These are phyloP conservation scores for Candida coquimbonensis DNA, from an alignment of 805 yeast genomes.

Conservation along the genomic window DNA sequence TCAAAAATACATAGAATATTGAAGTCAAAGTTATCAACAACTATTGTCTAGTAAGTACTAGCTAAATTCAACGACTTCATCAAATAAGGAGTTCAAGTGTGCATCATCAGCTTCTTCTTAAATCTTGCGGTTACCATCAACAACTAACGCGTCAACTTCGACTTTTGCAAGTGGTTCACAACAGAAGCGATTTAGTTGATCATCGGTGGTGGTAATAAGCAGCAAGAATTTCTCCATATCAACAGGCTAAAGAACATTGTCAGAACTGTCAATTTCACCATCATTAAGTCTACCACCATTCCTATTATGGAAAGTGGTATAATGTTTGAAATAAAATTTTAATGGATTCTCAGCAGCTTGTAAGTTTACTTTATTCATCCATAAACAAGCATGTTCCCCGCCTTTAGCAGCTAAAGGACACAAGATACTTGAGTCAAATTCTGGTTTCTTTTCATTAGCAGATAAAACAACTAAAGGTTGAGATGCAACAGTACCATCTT, in stretches of 20 bases:
- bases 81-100: no score
- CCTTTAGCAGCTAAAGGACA: not conserved
- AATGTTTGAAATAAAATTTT: constrained; percentile 4
- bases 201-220: no score
- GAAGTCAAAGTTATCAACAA: no score
- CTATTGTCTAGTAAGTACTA: no score
- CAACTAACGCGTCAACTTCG: no score
- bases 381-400: constrained; percentile 1
- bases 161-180: no score
- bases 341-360: not conserved
- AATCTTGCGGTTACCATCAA: no score
- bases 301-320: not conserved
- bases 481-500: not conserved
- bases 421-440: not conserved
- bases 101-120: no score
- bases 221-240: not conserved
- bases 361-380: constrained; percentile 2
- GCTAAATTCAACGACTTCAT: no score
- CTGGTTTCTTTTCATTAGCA: not conserved
- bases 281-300: not conserved
- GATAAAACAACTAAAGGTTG: constrained; percentile 1
- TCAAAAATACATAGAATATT: no score
- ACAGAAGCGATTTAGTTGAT: no score
- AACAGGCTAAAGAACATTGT: not conserved
- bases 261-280: not conserved